phyloP scores from a whole-genome alignment of 2,329 filamentous ascomycete species.

The Talaromyces rugulosus region DNA sequence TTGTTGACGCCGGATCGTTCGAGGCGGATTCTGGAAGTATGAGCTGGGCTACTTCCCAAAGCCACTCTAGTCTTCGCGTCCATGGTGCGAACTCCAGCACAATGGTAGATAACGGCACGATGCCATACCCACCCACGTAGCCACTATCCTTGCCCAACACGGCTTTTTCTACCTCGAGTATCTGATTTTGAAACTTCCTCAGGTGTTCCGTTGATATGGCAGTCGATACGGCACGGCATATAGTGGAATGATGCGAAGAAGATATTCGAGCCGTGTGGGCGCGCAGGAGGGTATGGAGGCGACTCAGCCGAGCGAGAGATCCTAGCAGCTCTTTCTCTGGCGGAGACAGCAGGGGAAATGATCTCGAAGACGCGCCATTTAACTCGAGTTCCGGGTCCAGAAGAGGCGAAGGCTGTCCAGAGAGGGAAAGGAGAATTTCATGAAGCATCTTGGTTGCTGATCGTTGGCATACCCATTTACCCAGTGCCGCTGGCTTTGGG shows the following conservation, averaged over 20 bases:
- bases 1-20: slow-evolving; percentile 13
- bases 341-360: slow-evolving; percentile 59
- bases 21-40: slow-evolving; percentile 51
- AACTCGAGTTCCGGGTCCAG: slow-evolving; percentile 56
- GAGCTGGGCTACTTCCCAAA: slow-evolving; percentile 68
- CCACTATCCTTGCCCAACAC: slow-evolving; percentile 73
- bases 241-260: slow-evolving; percentile 68
- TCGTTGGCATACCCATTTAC: background rate
- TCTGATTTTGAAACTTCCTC: slow-evolving; percentile 73
- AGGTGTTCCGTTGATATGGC: slow-evolving; percentile 72
- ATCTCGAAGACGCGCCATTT: slow-evolving; percentile 47
- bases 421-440: slow-evolving; percentile 95
- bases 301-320: slow-evolving; percentile 71
- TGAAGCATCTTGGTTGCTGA: slow-evolving; percentile 71
- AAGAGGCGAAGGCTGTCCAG: slow-evolving; percentile 86
- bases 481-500: background rate
- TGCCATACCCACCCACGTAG: slow-evolving; percentile 85
- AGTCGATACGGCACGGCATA: slow-evolving; percentile 82
- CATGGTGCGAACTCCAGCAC: slow-evolving; percentile 83
- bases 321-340: slow-evolving; percentile 78
- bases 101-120: slow-evolving; percentile 83
- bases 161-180: slow-evolving; percentile 75
- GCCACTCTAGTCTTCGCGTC: slow-evolving; percentile 80
- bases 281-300: slow-evolving; percentile 70
- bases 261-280: slow-evolving; percentile 63